Evolutionary conservation across 2,329 filamentous ascomycete genomes (phyloP).

Genomic region (Akanthomyces dipterigenus): DNA sequence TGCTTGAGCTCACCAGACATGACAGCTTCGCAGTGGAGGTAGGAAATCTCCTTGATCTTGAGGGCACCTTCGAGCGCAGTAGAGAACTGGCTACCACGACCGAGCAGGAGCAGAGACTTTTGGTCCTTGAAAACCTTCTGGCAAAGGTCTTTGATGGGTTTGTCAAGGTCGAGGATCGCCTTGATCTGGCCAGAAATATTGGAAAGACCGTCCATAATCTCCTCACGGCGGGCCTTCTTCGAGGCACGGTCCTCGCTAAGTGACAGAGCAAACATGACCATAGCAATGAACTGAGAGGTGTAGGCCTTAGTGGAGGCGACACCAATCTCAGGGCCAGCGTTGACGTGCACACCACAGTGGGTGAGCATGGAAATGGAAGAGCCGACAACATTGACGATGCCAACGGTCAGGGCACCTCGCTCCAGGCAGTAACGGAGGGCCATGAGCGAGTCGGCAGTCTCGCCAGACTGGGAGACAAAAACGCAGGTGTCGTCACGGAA

Average conservation of each 20-base stretch:
- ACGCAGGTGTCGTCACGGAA: slow-evolving; percentile 99
- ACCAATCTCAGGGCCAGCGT: slow-evolving; percentile 96
- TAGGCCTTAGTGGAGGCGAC: slow-evolving; percentile 99
- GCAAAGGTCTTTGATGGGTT: slow-evolving; percentile 91
- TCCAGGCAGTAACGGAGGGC: slow-evolving; percentile 96
- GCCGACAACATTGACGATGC: slow-evolving; percentile 97
- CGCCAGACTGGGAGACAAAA: slow-evolving; percentile 97
- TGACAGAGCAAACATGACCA: slow-evolving; percentile 98
- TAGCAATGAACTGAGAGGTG: slow-evolving; percentile 97
- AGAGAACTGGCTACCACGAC: slow-evolving; percentile 92
- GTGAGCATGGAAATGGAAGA: slow-evolving; percentile 98
- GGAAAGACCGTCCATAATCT: slow-evolving; percentile 90
- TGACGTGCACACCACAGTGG: slow-evolving; percentile 99
- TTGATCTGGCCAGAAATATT: slow-evolving; percentile 89
- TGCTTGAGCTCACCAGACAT: slow-evolving; percentile 99
- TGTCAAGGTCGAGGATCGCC: slow-evolving; percentile 83
- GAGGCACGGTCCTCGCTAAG: slow-evolving; percentile 94
- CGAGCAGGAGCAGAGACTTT: slow-evolving; percentile 88
- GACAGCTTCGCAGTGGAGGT: slow-evolving; percentile 98
- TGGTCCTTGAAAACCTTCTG: slow-evolving; percentile 91
- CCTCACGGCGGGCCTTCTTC: slow-evolving; percentile 83
- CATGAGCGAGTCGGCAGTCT: slow-evolving; percentile 96
- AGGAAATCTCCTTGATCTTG: slow-evolving; percentile 99
- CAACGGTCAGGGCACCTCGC: slow-evolving; percentile 92
- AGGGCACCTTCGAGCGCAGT: slow-evolving; percentile 95